Evolutionary conservation across 805 yeast genomes (phyloP).

Genomic region (Metschnikowia bowlesiae): DNA sequence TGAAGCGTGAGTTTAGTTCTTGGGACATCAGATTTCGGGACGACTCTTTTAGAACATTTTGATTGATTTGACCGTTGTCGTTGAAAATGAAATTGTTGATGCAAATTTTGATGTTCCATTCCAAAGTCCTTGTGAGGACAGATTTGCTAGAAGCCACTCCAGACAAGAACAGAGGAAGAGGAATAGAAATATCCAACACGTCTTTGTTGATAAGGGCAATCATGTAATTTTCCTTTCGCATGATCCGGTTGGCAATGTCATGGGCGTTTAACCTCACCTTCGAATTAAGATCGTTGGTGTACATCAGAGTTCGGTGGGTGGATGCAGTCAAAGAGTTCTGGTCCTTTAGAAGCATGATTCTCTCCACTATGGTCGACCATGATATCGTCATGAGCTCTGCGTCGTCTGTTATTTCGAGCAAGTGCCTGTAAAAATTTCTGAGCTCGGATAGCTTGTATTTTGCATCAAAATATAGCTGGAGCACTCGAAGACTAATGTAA

Average conservation of each 20-base stretch:
- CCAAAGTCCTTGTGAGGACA: slow-evolving; percentile 77
- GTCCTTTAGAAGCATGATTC: slow-evolving; percentile 69
- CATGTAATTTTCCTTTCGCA: slow-evolving; percentile 92
- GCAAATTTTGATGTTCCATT: slow-evolving; percentile 91
- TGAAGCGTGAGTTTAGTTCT: slow-evolving; percentile 74
- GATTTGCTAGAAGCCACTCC: slow-evolving; percentile 22
- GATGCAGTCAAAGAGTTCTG: slow-evolving; percentile 67
- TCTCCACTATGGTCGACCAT: slow-evolving; percentile 82
- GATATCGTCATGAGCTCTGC: slow-evolving; percentile 84
- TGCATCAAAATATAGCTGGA: slow-evolving; percentile 57
- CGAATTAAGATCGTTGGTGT: slow-evolving; percentile 53
- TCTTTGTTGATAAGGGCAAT: slow-evolving; percentile 84
- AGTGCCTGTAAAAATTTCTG: slow-evolving; percentile 66
- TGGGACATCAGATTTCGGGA: slow-evolving; percentile 62
- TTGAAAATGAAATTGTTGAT: slow-evolving; percentile 83
- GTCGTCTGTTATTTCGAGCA: slow-evolving; percentile 67
- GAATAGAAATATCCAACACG: slow-evolving; percentile 59
- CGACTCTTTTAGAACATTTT: slow-evolving; percentile 62
- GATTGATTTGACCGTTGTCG: slow-evolving; percentile 75
- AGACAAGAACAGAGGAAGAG: slow-evolving; percentile 13
- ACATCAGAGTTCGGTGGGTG: slow-evolving; percentile 22
- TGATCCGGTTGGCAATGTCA: slow-evolving; percentile 89
- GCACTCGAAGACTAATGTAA: slow-evolving; percentile 48
- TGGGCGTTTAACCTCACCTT: slow-evolving; percentile 83
- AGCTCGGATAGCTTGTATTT: slow-evolving; percentile 64